Evolutionary conservation across 2,329 filamentous ascomycete genomes (phyloP).

Genomic region (Venturiaceae sp.): DNA sequence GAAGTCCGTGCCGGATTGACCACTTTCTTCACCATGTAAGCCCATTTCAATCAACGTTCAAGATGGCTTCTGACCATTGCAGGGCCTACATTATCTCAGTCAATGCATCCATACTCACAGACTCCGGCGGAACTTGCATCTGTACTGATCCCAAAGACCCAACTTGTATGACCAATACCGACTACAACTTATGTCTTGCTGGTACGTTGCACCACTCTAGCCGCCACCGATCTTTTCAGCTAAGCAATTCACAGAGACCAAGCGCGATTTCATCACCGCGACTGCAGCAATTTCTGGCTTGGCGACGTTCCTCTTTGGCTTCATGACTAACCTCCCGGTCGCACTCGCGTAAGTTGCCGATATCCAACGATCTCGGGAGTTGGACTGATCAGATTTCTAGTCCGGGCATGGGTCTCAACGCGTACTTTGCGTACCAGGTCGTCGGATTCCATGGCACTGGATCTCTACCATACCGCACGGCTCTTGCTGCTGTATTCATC

Average conservation of each 20-base stretch:
- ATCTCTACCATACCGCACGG: conserved; percentile 61
- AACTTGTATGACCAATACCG: conserved; percentile 43
- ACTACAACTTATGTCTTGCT: conserved; percentile 51
- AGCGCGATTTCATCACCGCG: conserved; percentile 71
- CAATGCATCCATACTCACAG: conserved; percentile 40
- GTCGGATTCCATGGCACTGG: conserved; percentile 70
- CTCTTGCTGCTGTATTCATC: conserved; percentile 77
- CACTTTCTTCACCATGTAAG: conserved; percentile 41
- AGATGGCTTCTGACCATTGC: background rate
- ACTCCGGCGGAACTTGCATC: conserved; percentile 66
- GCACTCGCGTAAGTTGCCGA: conserved; percentile 19
- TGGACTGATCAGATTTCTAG: conserved; percentile 8
- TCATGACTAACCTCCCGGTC: conserved; percentile 62
- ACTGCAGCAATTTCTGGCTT: conserved; percentile 75
- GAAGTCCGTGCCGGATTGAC: conserved; percentile 76
- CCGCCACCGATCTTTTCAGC: background rate
- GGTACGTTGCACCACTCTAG: conserved; percentile 13
- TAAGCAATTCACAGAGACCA: conserved; percentile 35
- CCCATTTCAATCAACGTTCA: too few species aligned
- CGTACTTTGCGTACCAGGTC: conserved; percentile 76
- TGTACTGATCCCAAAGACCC: conserved; percentile 44
- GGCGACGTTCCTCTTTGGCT: conserved; percentile 68
- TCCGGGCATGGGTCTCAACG: conserved; percentile 52
- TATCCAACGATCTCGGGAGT: background rate
- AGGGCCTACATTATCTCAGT: conserved; percentile 71